A percentile compares a stretch with the other conserved stretches of the same genome.
Conservation (phyloP, 371 early-diverging fungal species). For the Capillidium heterosporum region DNA sequence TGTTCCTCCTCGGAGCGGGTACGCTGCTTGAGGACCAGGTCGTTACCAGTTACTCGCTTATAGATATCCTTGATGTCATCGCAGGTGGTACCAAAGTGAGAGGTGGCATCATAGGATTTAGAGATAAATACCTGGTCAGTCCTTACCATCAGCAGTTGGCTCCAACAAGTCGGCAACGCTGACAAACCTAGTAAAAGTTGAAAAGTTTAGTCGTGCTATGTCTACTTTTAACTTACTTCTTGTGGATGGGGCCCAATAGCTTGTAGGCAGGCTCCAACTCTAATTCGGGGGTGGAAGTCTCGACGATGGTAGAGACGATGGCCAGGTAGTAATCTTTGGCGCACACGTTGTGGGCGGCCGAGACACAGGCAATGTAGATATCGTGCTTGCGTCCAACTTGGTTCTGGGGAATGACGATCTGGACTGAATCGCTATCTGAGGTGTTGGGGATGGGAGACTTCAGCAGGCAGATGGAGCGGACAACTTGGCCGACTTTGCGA, state of each 20-base stretch:
- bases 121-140: slow-evolving; percentile 74
- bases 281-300: slow-evolving; percentile 66
- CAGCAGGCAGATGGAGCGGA: slow-evolving; percentile 90
- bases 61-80: slow-evolving; percentile 90
- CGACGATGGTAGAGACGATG: slow-evolving; percentile 88
- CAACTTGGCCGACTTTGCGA: slow-evolving; percentile 63
- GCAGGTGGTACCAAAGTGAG: slow-evolving; percentile 96
- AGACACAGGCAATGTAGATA: slow-evolving; percentile 88
- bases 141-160: slow-evolving; percentile 68
- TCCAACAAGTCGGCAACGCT: slow-evolving; percentile 61
- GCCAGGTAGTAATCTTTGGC: slow-evolving; percentile 71
- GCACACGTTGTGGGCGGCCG: slow-evolving; percentile 75
- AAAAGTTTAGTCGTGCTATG: not conserved
- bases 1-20: not conserved
- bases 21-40: slow-evolving; percentile 42
- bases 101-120: slow-evolving; percentile 93
- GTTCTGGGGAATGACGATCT: slow-evolving; percentile 92
- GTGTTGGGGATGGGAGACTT: slow-evolving; percentile 86
- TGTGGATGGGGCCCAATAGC: slow-evolving; percentile 76
- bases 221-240: slow-evolving; percentile 27
- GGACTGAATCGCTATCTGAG: slow-evolving; percentile 68
- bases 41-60: slow-evolving; percentile 74
- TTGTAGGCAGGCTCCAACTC: slow-evolving; percentile 79
- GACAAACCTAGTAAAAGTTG: slow-evolving; percentile 30
- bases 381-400: slow-evolving; percentile 77